Base-by-base conservation (phyloP, 2,329 filamentous ascomycete species). In the Colletotrichum abscissum region DNA sequence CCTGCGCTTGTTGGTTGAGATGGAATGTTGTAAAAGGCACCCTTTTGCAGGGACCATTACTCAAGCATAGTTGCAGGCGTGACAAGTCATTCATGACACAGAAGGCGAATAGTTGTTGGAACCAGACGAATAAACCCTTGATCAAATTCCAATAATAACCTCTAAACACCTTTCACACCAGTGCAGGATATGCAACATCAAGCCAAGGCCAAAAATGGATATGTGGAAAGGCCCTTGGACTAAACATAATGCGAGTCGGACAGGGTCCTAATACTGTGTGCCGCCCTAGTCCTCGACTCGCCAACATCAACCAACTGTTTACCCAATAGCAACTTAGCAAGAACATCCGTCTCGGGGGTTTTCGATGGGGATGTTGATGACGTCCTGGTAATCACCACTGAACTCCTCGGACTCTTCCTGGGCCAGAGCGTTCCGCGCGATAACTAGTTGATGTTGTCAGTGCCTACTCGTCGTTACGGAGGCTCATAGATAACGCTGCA, bases 361-460 rank as follows among this genome's bases (percentile, higher is more conserved):
- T 85, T 98, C 95, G 78, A 98, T 94, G 84, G 98, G 95, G 83
- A 99, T 98, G 83, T 98, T 97, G 85, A 99, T 98, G 63, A 96
- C 96, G 82, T 98, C 97, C 80, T 95, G 95, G 87, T 98, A 99
- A 83, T 98, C 97, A 74, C 95, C 95, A 82, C 94, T 97, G 85
- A 97, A 99, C 84, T 99, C 97, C 82, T 98, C 96, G 1, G 95
- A 96, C 85, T 98, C 97, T 86, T 99, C 97, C 85, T 99, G 97
- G 22, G 94, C 94, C 57, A 99, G 89, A 22, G 97, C 97, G 81
- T 98, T 98, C 80, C 95, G 92, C 77, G 97, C 97, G 82, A 99
- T 99, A 60, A 98, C 97, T 98, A 65, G 64, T 75, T 74, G 73
- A 71, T 56, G 42, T 5, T 14, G 42, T 73, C 42, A 60, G 73